A percentile compares a stretch with the other conserved stretches of the same genome.
Conservation (phyloP, 805 yeast species). For the Yarrowia sp. region DNA sequence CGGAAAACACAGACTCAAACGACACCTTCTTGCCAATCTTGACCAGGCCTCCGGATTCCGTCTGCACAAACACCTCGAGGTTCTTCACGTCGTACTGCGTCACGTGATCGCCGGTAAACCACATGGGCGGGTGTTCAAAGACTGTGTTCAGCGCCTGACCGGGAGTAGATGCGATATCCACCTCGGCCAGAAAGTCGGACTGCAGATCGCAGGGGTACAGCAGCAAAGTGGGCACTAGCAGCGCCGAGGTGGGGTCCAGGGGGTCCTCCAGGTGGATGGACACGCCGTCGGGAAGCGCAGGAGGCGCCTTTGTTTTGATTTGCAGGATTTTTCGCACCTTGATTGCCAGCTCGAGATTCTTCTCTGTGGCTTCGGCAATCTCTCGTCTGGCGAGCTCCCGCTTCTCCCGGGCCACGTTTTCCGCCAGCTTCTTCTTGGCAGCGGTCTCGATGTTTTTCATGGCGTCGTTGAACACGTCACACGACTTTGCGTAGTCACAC, state of each 20-base stretch:
- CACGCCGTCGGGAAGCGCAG: slow-evolving; percentile 58
- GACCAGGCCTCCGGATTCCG: slow-evolving; percentile 80
- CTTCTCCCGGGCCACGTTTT: slow-evolving; percentile 42
- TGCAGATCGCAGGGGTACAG: slow-evolving; percentile 85
- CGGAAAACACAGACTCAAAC: slow-evolving; percentile 67
- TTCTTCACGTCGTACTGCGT: slow-evolving; percentile 63
- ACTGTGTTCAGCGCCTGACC: slow-evolving; percentile 66
- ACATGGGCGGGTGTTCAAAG: slow-evolving; percentile 69
- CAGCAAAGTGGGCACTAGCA: slow-evolving; percentile 80
- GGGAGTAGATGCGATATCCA: slow-evolving; percentile 75
- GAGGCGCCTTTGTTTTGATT: slow-evolving; percentile 60
- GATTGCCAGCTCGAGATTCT: slow-evolving; percentile 65
- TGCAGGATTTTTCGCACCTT: slow-evolving; percentile 62
- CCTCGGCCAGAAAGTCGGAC: slow-evolving; percentile 78
- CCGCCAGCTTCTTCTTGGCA: slow-evolving; percentile 52
- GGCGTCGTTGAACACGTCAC: slow-evolving; percentile 67
- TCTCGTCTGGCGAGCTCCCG: slow-evolving; percentile 48
- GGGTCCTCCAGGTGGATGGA: slow-evolving; percentile 46
- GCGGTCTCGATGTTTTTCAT: slow-evolving; percentile 56
- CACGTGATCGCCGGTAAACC: slow-evolving; percentile 67
- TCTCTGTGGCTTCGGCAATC: slow-evolving; percentile 49
- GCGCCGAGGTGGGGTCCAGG: slow-evolving; percentile 63
- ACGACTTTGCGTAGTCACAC: slow-evolving; percentile 65
- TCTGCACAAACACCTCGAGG: slow-evolving; percentile 81
- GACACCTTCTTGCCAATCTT: slow-evolving; percentile 82